Evolutionary conservation across 257 asterid genomes (phyloP).

Genomic region (Mentha longifolia): DNA sequence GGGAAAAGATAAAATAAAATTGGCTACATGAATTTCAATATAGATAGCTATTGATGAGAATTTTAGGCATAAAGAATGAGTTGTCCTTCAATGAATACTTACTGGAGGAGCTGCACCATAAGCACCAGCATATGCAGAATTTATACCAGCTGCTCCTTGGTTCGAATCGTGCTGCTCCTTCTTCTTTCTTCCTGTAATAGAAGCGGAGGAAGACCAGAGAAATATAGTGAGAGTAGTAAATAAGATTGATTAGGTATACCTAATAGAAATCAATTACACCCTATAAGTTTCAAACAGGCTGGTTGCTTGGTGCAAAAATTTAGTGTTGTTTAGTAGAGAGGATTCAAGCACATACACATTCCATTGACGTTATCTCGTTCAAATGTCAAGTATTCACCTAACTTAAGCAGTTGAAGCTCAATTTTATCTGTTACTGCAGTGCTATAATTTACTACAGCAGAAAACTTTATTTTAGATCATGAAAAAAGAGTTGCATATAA

Average conservation of each 20-base stretch:
- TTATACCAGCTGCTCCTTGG: constrained; percentile 66
- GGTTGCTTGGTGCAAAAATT: neutral
- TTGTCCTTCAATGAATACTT: constrained; percentile 45
- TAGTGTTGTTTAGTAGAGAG: neutral
- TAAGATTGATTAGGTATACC: constrained; percentile 7
- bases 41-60: constrained; percentile 8
- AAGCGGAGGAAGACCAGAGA: constrained; percentile 11
- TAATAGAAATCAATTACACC: neutral
- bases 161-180: constrained; percentile 83
- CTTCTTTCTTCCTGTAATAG: constrained; percentile 79
- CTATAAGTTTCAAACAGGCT: neutral
- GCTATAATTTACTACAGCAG: neutral
- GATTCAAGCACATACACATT: neutral
- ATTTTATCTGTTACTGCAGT: neutral
- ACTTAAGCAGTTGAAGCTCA: constrained; percentile 1
- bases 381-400: neutral
- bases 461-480: neutral
- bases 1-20: neutral
- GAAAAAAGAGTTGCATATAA: neutral
- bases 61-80: neutral
- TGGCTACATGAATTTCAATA: constrained; percentile 5
- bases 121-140: constrained; percentile 72
- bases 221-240: neutral
- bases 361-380: neutral
- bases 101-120: constrained; percentile 92